phyloP scores from a whole-genome alignment of 1,284 basidiomycete species.

The Vanrija sp. region DNA sequence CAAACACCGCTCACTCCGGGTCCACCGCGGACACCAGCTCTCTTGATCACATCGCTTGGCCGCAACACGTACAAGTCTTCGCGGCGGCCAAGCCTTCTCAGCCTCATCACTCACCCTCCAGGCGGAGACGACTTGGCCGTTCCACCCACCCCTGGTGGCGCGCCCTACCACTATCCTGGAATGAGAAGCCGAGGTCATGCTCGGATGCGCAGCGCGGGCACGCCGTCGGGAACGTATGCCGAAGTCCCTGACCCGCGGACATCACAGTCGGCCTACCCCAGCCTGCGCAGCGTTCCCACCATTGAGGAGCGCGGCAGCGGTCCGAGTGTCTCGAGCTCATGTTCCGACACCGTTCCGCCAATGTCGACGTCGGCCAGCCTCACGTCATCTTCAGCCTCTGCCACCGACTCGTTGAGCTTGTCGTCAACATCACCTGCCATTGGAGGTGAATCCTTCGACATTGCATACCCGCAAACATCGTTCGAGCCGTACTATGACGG shows the following conservation, averaged over 20 bases:
- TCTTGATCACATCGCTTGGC: slow-evolving; percentile 21
- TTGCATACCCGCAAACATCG: not conserved
- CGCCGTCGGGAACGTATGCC: slow-evolving; percentile 11
- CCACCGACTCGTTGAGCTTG: slow-evolving; percentile 6
- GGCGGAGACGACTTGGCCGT: slow-evolving; percentile 11
- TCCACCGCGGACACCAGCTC: slow-evolving; percentile 31
- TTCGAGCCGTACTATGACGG: slow-evolving; percentile 70
- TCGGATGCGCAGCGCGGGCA: slow-evolving; percentile 31
- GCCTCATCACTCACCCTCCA: slow-evolving; percentile 35
- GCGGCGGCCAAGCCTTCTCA: slow-evolving; percentile 34
- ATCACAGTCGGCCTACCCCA: slow-evolving; percentile 18
- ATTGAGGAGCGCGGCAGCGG: slow-evolving; percentile 21
- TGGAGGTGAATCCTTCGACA: not conserved
- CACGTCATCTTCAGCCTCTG: slow-evolving; percentile 11
- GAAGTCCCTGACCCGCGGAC: slow-evolving; percentile 9
- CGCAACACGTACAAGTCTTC: slow-evolving; percentile 14
- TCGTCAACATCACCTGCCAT: too few species aligned
- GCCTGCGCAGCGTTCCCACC: slow-evolving; percentile 10
- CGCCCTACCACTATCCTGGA: slow-evolving; percentile 16
- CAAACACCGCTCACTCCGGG: slow-evolving; percentile 36
- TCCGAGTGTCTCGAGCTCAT: too few species aligned
- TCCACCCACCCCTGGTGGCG: slow-evolving; percentile 29
- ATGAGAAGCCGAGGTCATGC: slow-evolving; percentile 17
- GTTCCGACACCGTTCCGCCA: not conserved
- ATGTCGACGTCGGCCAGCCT: slow-evolving; percentile 14